These are phyloP conservation scores for Rauvolfia tetraphylla DNA, from an alignment of 257 asterid genomes.

Conservation along the genomic window DNA sequence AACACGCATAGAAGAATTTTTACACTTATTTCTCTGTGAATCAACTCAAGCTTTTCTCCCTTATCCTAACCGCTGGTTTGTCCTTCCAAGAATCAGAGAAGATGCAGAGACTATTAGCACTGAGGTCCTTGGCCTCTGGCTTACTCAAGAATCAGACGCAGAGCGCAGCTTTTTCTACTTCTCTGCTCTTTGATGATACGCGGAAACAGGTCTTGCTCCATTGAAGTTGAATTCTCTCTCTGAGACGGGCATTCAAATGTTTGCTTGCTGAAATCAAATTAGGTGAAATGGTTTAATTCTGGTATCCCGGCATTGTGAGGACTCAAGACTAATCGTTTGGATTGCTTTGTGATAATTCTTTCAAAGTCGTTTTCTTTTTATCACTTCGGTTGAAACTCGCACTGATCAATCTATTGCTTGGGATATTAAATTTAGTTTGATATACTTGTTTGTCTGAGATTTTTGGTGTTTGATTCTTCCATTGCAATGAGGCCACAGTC, in stretches of 20 bases:
- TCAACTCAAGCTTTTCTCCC: neutral
- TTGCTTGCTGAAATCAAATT: neutral
- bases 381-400: neutral
- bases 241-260: neutral
- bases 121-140: conserved; percentile 49
- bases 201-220: conserved; percentile 59
- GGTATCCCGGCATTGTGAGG: neutral
- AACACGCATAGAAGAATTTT: too few species aligned
- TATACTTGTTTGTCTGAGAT: neutral
- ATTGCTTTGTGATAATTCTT: neutral
- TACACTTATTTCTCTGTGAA: too few species aligned
- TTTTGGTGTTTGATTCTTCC: neutral
- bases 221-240: neutral
- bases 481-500: neutral
- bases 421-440: neutral
- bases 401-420: neutral
- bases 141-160: conserved; percentile 30
- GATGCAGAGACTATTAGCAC: conserved; percentile 62
- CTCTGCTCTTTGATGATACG: conserved; percentile 81
- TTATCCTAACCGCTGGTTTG: neutral
- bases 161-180: conserved; percentile 62
- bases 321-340: neutral
- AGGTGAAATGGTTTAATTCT: neutral
- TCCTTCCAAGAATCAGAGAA: conserved; percentile 1
- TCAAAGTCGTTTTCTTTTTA: neutral